These are phyloP conservation scores for Aureobasidium leucospermi DNA, from an alignment of 2,329 filamentous ascomycete genomes.

Conservation along the genomic window DNA sequence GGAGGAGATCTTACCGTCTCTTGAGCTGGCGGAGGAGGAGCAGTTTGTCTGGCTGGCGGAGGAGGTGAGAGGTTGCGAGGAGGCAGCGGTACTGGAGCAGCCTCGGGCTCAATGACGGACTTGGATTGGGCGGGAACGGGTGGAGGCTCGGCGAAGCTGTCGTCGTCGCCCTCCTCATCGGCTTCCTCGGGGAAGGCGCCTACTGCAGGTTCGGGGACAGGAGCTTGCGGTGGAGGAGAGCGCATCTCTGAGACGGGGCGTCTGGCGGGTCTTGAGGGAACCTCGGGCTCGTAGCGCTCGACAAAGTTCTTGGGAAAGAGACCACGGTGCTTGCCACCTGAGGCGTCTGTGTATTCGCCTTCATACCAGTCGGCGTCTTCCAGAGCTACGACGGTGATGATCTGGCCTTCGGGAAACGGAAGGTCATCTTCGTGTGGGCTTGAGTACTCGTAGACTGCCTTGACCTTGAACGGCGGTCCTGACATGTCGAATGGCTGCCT, in stretches of 20 bases:
- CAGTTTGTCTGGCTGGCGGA: not conserved
- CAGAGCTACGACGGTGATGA: constrained; percentile 87
- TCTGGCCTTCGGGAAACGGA: constrained; percentile 73
- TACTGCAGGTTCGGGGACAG: constrained; percentile 26
- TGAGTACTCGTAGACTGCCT: constrained; percentile 88
- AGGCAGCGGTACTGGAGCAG: constrained; percentile 28
- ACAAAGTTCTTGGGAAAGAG: constrained; percentile 97
- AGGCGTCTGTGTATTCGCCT: constrained; percentile 74
- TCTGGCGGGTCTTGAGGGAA: constrained; percentile 77
- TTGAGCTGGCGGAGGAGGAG: not conserved
- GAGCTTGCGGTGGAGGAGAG: constrained; percentile 21
- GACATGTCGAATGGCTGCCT: constrained; percentile 46
- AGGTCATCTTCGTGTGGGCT: constrained; percentile 94
- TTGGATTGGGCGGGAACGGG: constrained; percentile 28
- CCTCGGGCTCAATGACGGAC: constrained; percentile 22
- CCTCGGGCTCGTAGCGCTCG: constrained; percentile 85
- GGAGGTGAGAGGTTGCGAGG: constrained; percentile 10
- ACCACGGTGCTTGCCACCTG: constrained; percentile 68
- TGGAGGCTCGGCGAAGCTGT: constrained; percentile 18
- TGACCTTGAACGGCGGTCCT: constrained; percentile 76
- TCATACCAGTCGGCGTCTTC: constrained; percentile 93
- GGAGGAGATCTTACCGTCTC: not conserved
- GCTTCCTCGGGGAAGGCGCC: constrained; percentile 24
- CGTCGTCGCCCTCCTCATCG: constrained; percentile 24
- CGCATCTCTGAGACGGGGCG: constrained; percentile 58